phyloP scores from a whole-genome alignment of 2,329 filamentous ascomycete species.

The Aspergillus sp. region DNA sequence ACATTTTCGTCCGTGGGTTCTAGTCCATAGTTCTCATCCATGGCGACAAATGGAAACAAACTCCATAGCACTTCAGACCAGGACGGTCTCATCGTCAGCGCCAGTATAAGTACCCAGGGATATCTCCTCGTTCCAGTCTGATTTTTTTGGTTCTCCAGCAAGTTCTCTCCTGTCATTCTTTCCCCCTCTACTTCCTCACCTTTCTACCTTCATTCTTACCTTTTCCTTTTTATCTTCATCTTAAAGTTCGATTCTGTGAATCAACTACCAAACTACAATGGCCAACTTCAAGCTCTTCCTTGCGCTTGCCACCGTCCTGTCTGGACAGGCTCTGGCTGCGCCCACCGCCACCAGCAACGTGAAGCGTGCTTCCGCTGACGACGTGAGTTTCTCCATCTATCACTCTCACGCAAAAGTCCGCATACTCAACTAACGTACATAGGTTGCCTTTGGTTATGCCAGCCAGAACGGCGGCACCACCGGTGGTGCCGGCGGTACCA shows the following conservation, averaged over 20 bases:
- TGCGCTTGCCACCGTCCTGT: conserved; percentile 23
- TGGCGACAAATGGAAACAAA: neutral
- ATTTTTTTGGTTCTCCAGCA: neutral
- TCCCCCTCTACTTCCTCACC: conserved; percentile 1
- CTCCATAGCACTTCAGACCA: neutral
- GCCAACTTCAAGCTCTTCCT: conserved; percentile 25
- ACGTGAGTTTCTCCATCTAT: conserved; percentile 18
- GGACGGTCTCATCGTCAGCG: neutral
- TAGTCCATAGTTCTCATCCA: neutral
- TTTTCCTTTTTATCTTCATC: conserved; percentile 6
- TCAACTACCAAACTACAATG: conserved; percentile 15
- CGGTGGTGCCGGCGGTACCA: conserved; percentile 56
- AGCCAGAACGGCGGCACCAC: conserved; percentile 54
- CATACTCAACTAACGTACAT: neutral
- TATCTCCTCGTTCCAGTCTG: neutral
- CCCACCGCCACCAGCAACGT: conserved; percentile 23
- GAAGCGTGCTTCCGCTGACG: conserved; percentile 27
- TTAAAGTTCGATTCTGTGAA: neutral
- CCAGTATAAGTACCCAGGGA: neutral
- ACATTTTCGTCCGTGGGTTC: neutral
- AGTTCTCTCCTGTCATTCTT: conserved; percentile 9
- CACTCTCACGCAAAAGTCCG: neutral
- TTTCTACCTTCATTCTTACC: neutral
- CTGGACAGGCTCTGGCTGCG: conserved; percentile 25
- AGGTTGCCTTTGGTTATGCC: conserved; percentile 45